Conservation (phyloP, 129 eudicot genomes). For the carrot (Daucus carota) region DNA sequence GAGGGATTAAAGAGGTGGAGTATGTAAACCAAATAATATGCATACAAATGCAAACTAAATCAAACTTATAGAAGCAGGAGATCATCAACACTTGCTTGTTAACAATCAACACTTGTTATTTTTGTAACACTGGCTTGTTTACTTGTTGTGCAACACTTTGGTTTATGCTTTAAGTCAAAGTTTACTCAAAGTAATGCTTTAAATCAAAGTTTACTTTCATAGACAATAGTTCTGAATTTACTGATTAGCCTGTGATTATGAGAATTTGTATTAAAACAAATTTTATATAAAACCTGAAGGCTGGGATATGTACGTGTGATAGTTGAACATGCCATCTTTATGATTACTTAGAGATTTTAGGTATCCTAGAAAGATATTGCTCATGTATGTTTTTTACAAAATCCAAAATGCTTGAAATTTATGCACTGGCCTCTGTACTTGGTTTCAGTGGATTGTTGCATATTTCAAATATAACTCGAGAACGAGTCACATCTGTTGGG, state of each 20-base stretch:
- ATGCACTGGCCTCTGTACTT: not conserved
- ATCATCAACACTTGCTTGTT: not conserved
- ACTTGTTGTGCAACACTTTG: too few species aligned
- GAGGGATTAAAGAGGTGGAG: too few species aligned
- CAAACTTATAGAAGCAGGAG: not conserved
- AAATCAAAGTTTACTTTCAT: not conserved
- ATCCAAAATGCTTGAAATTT: not conserved
- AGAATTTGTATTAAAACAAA: not conserved
- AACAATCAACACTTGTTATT: too few species aligned
- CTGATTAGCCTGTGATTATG: not conserved
- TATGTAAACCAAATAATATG: too few species aligned
- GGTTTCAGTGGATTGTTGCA: constrained; percentile 51
- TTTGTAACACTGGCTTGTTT: too few species aligned
- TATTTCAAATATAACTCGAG: constrained; percentile 64
- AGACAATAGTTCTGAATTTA: not conserved
- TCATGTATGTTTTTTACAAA: not conserved
- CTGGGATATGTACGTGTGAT: not conserved
- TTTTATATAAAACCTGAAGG: not conserved
- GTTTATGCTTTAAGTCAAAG: too few species aligned
- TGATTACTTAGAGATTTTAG: not conserved
- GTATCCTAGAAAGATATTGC: not conserved
- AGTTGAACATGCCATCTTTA: not conserved
- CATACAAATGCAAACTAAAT: too few species aligned
- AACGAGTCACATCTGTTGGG: constrained; percentile 39
- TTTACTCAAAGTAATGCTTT: not conserved